These are phyloP conservation scores for Leptosphaerulina australis DNA, from an alignment of 2,329 filamentous ascomycete genomes.

Conservation along the genomic window DNA sequence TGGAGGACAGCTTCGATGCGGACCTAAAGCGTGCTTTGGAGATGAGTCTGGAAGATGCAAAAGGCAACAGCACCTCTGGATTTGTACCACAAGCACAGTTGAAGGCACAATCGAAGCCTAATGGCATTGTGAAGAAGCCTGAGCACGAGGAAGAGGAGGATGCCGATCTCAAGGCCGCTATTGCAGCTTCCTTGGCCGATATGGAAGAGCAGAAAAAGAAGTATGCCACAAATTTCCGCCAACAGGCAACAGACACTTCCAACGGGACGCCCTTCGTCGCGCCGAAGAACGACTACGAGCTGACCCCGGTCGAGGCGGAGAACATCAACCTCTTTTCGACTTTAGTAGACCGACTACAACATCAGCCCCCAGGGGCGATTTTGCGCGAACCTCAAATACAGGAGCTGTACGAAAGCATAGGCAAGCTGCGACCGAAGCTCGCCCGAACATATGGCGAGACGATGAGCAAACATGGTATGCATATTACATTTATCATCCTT, in stretches of 20 bases:
- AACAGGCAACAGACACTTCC: constrained; percentile 66
- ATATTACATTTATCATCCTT: not conserved
- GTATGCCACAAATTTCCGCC: constrained; percentile 82
- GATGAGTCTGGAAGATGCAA: constrained; percentile 95
- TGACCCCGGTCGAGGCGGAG: constrained; percentile 91
- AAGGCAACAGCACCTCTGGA: constrained; percentile 70
- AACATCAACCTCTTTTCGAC: constrained; percentile 97
- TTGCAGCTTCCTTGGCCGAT: constrained; percentile 90
- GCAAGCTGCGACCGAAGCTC: constrained; percentile 88
- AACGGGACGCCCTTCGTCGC: constrained; percentile 57
- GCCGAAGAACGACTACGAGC: constrained; percentile 91
- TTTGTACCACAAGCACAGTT: constrained; percentile 71
- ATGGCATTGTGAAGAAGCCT: constrained; percentile 44
- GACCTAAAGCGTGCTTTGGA: constrained; percentile 91
- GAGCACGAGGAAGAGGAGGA: constrained; percentile 79
- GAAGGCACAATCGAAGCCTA: constrained; percentile 48
- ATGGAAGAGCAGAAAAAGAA: constrained; percentile 98
- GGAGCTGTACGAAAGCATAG: constrained; percentile 96
- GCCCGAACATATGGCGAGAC: constrained; percentile 96
- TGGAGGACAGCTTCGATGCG: constrained; percentile 91
- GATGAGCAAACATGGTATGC: constrained; percentile 96
- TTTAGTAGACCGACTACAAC: constrained; percentile 89
- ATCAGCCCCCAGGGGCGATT: constrained; percentile 93
- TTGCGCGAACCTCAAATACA: constrained; percentile 97
- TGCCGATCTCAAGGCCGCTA: constrained; percentile 89